A percentile compares a stretch with the other conserved stretches of the same genome.
These are phyloP conservation scores for Venturiaceae sp. DNA, from an alignment of 2,329 filamentous ascomycete species.

Conservation along the genomic window DNA sequence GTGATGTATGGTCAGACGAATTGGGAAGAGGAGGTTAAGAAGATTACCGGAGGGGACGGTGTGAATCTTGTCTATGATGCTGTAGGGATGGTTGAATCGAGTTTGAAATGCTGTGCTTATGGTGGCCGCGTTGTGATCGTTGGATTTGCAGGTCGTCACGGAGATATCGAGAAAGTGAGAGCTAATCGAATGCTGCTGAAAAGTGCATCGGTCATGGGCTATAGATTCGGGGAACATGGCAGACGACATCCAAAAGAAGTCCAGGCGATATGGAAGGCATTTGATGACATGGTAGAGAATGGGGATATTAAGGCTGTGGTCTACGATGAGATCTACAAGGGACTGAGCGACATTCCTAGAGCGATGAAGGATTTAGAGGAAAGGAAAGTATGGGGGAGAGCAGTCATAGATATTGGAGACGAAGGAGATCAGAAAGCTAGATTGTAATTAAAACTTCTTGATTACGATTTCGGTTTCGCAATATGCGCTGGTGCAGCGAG, in stretches of 20 bases:
- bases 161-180: conserved; percentile 43
- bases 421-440: background rate
- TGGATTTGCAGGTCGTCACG: conserved; percentile 46
- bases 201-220: conserved; percentile 43
- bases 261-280: conserved; percentile 39
- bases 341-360: conserved; percentile 37
- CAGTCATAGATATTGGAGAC: conserved; percentile 29
- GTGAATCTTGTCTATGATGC: conserved; percentile 50
- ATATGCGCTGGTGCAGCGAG: background rate
- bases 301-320: conserved; percentile 42
- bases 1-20: conserved; percentile 30
- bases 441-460: background rate
- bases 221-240: conserved; percentile 47
- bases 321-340: conserved; percentile 37
- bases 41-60: conserved; percentile 37
- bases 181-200: conserved; percentile 47
- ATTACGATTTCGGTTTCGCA: background rate
- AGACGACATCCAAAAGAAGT: conserved; percentile 39
- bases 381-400: conserved; percentile 46
- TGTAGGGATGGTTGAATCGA: conserved; percentile 46
- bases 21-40: conserved; percentile 45
- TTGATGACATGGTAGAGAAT: conserved; percentile 37
- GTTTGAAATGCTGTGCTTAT: conserved; percentile 44
- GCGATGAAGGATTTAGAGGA: conserved; percentile 42
- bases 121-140: conserved; percentile 46